Evolutionary conservation across 75 land plant species (phyloP).

Genomic region (Sequoia sempervirens): DNA sequence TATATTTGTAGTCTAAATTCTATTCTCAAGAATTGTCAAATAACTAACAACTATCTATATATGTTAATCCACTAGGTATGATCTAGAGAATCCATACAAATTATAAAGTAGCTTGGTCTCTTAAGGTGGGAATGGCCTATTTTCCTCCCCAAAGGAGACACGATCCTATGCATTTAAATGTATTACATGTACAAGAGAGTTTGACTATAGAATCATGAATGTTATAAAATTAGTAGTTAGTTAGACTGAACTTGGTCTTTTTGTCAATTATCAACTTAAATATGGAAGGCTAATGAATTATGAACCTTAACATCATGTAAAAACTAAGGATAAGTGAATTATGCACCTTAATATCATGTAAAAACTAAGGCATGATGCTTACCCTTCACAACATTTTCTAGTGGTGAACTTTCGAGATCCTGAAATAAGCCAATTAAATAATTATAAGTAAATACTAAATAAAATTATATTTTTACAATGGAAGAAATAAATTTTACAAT

Average conservation of each 20-base stretch:
- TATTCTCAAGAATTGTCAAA: not conserved
- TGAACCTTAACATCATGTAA: not conserved
- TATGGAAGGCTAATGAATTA: no score
- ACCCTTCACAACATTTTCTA: slow-evolving; percentile 66
- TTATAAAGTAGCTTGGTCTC: no score
- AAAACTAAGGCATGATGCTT: not conserved
- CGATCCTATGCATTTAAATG: not conserved
- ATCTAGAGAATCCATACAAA: no score
- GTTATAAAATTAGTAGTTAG: not conserved
- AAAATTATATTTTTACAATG: no score
- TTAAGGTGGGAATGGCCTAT: no score
- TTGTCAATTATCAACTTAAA: no score
- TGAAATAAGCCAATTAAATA: slow-evolving; percentile 15
- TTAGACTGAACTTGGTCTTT: not conserved
- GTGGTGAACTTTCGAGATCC: slow-evolving; percentile 44
- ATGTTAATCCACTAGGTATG: no score
- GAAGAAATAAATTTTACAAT: not conserved
- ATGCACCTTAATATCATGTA: no score
- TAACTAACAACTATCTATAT: not conserved
- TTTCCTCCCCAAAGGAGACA: no score
- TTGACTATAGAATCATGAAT: not conserved
- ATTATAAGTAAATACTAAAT: not conserved
- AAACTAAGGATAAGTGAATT: no score
- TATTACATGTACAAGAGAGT: not conserved
- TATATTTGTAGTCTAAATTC: not conserved